These are phyloP conservation scores for Pseudodiploospora longispora DNA, from an alignment of 2,329 filamentous ascomycete genomes.

Conservation along the genomic window DNA sequence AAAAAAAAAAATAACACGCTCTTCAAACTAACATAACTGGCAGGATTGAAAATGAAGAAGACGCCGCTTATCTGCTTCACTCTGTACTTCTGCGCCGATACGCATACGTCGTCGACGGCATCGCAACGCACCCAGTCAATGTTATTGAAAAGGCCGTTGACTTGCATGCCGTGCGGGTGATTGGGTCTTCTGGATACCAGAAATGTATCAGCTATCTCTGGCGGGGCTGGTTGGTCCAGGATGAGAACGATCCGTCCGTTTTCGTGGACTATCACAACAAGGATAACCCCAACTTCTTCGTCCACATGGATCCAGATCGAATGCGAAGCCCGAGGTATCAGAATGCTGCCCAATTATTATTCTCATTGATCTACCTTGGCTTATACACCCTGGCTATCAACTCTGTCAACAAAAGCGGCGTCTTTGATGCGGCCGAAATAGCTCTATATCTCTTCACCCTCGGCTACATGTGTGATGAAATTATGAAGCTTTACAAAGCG, in stretches of 20 bases:
- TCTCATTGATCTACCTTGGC: slow-evolving; percentile 73
- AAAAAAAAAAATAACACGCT: not conserved
- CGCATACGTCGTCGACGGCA: slow-evolving; percentile 65
- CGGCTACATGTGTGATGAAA: slow-evolving; percentile 83
- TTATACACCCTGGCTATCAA: slow-evolving; percentile 91
- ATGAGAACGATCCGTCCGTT: slow-evolving; percentile 79
- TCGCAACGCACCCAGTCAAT: slow-evolving; percentile 69
- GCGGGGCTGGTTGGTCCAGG: slow-evolving; percentile 94
- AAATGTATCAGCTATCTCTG: slow-evolving; percentile 91
- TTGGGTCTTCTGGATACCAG: slow-evolving; percentile 89
- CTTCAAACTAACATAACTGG: not conserved
- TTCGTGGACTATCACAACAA: slow-evolving; percentile 85
- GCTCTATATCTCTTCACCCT: slow-evolving; percentile 85
- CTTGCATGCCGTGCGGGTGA: slow-evolving; percentile 78
- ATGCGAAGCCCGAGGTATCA: slow-evolving; percentile 92
- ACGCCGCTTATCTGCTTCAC: slow-evolving; percentile 70
- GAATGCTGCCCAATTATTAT: slow-evolving; percentile 77
- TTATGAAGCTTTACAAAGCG: slow-evolving; percentile 87
- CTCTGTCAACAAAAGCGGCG: slow-evolving; percentile 78
- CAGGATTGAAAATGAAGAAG: slow-evolving; percentile 78
- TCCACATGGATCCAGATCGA: slow-evolving; percentile 85
- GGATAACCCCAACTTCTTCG: slow-evolving; percentile 67
- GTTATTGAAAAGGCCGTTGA: slow-evolving; percentile 92
- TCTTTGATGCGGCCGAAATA: slow-evolving; percentile 76
- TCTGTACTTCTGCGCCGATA: slow-evolving; percentile 81